A percentile compares a stretch with the other conserved stretches of the same genome.
Conservation (phyloP, 331 rosid genomes). For the Dryas integrifolia region DNA sequence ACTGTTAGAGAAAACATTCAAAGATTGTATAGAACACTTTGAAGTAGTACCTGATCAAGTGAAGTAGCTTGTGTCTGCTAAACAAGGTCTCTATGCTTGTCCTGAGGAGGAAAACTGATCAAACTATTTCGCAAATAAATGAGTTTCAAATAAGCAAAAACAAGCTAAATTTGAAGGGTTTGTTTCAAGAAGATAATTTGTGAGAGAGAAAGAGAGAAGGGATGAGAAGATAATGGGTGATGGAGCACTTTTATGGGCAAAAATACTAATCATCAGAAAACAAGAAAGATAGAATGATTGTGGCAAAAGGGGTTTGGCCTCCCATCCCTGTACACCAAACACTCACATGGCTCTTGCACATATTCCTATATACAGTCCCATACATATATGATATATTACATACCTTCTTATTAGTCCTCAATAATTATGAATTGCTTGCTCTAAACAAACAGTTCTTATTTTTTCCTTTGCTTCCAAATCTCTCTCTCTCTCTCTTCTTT, state of each 20-base stretch:
- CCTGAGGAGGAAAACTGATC: too few species aligned
- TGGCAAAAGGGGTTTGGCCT: constrained; percentile 39
- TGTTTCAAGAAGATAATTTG: constrained; percentile 6
- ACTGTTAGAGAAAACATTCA: too few species aligned
- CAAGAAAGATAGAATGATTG: constrained; percentile 37
- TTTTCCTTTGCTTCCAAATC: constrained; percentile 3
- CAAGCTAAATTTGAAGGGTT: neutral
- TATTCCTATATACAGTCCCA: constrained; percentile 20
- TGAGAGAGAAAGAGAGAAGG: constrained; percentile 18
- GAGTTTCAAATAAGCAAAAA: too few species aligned
- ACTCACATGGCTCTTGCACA: constrained; percentile 47
- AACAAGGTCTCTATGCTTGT: too few species aligned
- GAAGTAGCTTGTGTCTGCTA: too few species aligned
- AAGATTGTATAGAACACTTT: too few species aligned
- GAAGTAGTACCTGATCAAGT: too few species aligned
- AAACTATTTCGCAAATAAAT: too few species aligned
- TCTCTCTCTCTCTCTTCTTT: neutral
- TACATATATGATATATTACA: neutral
- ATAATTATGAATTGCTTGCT: neutral
- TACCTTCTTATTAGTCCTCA: neutral
- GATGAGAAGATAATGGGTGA: constrained; percentile 26
- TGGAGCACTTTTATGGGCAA: constrained; percentile 26
- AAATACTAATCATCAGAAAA: constrained; percentile 9
- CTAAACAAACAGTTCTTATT: too few species aligned
- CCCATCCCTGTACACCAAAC: constrained; percentile 45